Evolutionary conservation across 2,329 filamentous ascomycete genomes (phyloP).

Genomic region (Calycina herbarum): DNA sequence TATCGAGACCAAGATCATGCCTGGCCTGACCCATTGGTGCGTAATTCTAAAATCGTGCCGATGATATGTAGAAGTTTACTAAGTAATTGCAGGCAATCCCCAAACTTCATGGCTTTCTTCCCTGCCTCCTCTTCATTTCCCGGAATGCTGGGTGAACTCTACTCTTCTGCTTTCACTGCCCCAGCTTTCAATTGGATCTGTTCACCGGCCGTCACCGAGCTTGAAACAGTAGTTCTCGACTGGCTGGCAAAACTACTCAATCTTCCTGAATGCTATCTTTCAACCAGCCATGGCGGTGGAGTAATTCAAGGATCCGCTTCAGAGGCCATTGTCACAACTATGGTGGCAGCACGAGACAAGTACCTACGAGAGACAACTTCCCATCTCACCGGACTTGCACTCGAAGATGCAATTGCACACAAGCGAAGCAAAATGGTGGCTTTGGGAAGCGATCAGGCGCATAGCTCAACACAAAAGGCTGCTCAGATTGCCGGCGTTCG

Average conservation of each 20-base stretch:
- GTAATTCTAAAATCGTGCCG: slow-evolving; percentile 10
- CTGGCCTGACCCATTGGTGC: slow-evolving; percentile 85
- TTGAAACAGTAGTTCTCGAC: slow-evolving; percentile 90
- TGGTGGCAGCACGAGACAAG: slow-evolving; percentile 84
- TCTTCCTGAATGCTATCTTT: slow-evolving; percentile 73
- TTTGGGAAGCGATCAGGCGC: slow-evolving; percentile 74
- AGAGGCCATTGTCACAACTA: slow-evolving; percentile 81
- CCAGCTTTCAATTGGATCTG: slow-evolving; percentile 98
- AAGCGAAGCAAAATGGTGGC: slow-evolving; percentile 74
- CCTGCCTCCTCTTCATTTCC: slow-evolving; percentile 81
- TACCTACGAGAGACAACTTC: slow-evolving; percentile 64
- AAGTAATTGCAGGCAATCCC: slow-evolving; percentile 62
- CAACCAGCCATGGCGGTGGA: slow-evolving; percentile 73
- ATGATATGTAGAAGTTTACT: neutral
- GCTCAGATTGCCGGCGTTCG: slow-evolving; percentile 84
- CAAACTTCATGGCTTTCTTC: slow-evolving; percentile 96
- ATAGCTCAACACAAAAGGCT: slow-evolving; percentile 84
- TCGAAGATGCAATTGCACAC: slow-evolving; percentile 68
- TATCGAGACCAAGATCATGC: slow-evolving; percentile 82
- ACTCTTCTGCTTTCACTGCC: slow-evolving; percentile 82
- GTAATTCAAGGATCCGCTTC: slow-evolving; percentile 93
- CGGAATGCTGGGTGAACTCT: slow-evolving; percentile 87
- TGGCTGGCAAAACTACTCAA: slow-evolving; percentile 79
- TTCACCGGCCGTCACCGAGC: slow-evolving; percentile 85
- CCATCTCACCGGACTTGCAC: slow-evolving; percentile 52